A percentile compares a stretch with the other conserved stretches of the same genome.
phyloP scores from a whole-genome alignment of 164 flowering plant species.

The Chimonanthus salicifolius region DNA sequence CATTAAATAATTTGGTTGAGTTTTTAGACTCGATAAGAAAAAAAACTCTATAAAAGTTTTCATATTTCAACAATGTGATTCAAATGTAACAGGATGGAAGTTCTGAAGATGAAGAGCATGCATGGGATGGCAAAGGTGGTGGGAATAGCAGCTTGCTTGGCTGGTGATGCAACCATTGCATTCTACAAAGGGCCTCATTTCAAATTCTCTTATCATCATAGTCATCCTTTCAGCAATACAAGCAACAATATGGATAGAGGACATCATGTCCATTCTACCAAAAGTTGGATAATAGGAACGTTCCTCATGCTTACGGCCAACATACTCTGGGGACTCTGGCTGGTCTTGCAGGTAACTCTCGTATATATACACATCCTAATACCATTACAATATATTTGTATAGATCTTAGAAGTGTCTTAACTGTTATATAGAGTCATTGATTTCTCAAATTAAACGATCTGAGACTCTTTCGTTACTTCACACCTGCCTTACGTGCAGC shows the following conservation, averaged over 20 bases:
- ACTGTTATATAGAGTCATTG: no score
- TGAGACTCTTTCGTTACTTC: no score
- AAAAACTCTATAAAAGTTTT: no score
- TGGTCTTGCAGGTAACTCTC: constrained; percentile 56
- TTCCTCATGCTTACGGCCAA: constrained; percentile 51
- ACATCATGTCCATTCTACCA: constrained; percentile 15
- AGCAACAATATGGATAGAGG: not conserved
- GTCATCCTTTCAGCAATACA: constrained; percentile 16
- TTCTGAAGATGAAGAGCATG: constrained; percentile 35
- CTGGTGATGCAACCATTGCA: constrained; percentile 53
- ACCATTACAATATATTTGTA: no score
- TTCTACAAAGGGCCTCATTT: constrained; percentile 59
- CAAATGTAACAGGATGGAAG: constrained; percentile 48
- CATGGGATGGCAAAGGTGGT: constrained; percentile 49
- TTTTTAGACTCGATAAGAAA: no score
- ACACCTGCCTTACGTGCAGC: no score
- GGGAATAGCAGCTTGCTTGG: constrained; percentile 51
- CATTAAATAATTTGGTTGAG: no score
- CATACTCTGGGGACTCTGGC: constrained; percentile 55
- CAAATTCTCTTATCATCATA: constrained; percentile 22
- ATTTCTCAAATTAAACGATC: no score
- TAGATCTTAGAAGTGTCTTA: no score
- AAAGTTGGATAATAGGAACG: constrained; percentile 62
- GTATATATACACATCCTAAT: no score
- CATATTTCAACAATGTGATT: no score